Base-by-base conservation (phyloP, 2,329 filamentous ascomycete genomes). In the Fusarium buxicola region DNA sequence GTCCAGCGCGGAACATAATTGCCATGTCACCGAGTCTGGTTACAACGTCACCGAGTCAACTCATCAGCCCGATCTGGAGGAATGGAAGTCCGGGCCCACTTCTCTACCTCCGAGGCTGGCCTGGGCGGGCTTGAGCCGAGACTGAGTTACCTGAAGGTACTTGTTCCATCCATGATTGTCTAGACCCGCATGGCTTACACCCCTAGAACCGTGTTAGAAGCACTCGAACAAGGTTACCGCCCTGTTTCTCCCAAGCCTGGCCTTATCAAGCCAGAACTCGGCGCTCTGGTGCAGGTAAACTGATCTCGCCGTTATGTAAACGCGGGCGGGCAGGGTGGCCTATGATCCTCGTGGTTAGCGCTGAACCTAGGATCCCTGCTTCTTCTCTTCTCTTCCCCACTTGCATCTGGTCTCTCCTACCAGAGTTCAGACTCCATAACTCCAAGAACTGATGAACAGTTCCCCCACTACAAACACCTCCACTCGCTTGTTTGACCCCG, bases 401-500 rank as follows among this genome's bases (percentile, higher is more conserved):
- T n/a, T n/a, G n/a, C n/a, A n/a, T n/a, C n/a, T n/a, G n/a, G n/a
- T n/a, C n/a, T n/a, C n/a, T n/a, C n/a, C n/a, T n/a, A n/a, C n/a
- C n/a, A n/a, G n/a, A n/a, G n/a, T 36, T 35, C 27, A 46, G 28
- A n/a, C 47, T 31, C 31, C 41, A 35, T 32, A 32, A 36, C 51
- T 43, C 43, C 38, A 40, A 56, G 44, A 57, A 44, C 53, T 41
- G 53, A 55, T 32, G 49, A 52, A 48, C 38, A 28, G 24, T 66
- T 64, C 56, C 67, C 64, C 67, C 65, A 63, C 65, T 56, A 30
- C 46, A 46, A 63, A 58, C 52, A 50, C 44, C 57, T 60, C 63
- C 61, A 66, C 68, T 59, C 63, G 52, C 62, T 65, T 58, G 59
- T 67, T 55, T 48, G 48, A 45, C 49, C 58, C 65, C 65, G 60